Conservation (phyloP, 495 filamentous ascomycete genomes). For the Talaromyces ruber region DNA sequence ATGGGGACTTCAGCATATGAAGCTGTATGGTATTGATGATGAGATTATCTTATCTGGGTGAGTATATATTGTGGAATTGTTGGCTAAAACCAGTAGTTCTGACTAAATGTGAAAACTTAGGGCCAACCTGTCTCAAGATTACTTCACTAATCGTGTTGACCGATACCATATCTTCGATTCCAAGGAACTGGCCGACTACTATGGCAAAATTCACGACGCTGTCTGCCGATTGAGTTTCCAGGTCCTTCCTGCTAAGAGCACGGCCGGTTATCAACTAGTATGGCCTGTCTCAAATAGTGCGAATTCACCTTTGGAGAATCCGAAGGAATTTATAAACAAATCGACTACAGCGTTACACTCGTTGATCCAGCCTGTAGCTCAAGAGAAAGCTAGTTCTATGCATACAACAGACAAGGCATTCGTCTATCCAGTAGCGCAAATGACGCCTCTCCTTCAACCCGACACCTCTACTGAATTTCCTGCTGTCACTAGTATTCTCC, state of each 20-base stretch:
- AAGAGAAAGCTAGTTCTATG: conserved; percentile 18
- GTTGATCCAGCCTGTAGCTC: conserved; percentile 47
- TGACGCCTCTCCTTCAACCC: conserved; percentile 71
- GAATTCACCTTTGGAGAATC: conserved; percentile 60
- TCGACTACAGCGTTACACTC: conserved; percentile 57
- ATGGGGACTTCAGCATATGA: conserved; percentile 99
- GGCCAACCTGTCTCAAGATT: conserved; percentile 87
- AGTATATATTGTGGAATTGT: conserved; percentile 4
- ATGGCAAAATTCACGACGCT: conserved; percentile 62
- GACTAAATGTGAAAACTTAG: conserved; percentile 22
- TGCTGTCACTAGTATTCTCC: conserved; percentile 64
- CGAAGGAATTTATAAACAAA: conserved; percentile 56
- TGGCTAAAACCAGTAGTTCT: conserved; percentile 4
- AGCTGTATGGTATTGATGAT: conserved; percentile 93
- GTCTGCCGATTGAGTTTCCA: conserved; percentile 74
- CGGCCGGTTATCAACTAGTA: conserved; percentile 58
- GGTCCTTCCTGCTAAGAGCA: conserved; percentile 50
- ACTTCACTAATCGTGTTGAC: conserved; percentile 94
- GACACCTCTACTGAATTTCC: conserved; percentile 85
- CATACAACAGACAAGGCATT: conserved; percentile 49
- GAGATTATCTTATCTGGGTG: conserved; percentile 92
- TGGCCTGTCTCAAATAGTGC: conserved; percentile 75
- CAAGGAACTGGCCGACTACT: conserved; percentile 73
- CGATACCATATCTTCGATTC: conserved; percentile 88
- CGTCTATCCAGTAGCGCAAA: conserved; percentile 75